These are phyloP conservation scores for Parietichytrium sp. DNA, from an alignment of 108 stramenopile species.

Conservation along the genomic window DNA sequence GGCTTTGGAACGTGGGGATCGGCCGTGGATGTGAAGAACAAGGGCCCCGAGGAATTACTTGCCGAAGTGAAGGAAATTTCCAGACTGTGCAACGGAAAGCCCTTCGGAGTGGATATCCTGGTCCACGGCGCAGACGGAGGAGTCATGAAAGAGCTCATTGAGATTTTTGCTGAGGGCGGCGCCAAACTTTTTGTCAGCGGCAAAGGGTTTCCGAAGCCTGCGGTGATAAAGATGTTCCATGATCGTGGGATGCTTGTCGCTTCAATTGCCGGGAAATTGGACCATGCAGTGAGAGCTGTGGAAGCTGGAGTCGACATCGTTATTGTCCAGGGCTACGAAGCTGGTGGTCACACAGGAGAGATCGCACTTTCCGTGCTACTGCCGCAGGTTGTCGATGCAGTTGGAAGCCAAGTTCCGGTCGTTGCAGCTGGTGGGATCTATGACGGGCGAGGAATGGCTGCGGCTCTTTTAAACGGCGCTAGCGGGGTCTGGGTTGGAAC, in stretches of 20 bases:
- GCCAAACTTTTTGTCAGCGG: constrained; percentile 8
- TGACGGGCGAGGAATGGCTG: constrained; percentile 28
- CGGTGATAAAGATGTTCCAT: constrained; percentile 6
- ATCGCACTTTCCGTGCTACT: neutral
- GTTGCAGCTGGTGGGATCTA: constrained; percentile 40
- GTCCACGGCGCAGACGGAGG: neutral
- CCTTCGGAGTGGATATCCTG: constrained; percentile 26
- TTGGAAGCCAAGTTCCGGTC: neutral
- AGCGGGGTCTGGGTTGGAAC: constrained; percentile 14
- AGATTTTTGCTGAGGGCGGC: neutral
- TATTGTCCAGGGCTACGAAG: constrained; percentile 23
- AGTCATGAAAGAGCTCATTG: neutral
- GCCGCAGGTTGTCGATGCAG: constrained; percentile 36
- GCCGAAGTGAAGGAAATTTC: neutral
- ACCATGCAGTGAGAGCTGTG: constrained; percentile 4
- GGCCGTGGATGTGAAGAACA: neutral
- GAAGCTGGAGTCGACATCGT: constrained; percentile 26
- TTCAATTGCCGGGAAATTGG: neutral
- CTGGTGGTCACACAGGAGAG: constrained; percentile 42
- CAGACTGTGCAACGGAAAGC: neutral
- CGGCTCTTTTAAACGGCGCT: constrained; percentile 39
- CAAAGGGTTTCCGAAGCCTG: constrained; percentile 23
- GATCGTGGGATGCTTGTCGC: neutral
- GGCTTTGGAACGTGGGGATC: neutral
- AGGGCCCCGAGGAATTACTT: neutral